Evolutionary conservation across 495 filamentous ascomycete genomes (phyloP), one percentile per base, ranked within the genome.

Genomic region (Halenospora varia): DNA sequence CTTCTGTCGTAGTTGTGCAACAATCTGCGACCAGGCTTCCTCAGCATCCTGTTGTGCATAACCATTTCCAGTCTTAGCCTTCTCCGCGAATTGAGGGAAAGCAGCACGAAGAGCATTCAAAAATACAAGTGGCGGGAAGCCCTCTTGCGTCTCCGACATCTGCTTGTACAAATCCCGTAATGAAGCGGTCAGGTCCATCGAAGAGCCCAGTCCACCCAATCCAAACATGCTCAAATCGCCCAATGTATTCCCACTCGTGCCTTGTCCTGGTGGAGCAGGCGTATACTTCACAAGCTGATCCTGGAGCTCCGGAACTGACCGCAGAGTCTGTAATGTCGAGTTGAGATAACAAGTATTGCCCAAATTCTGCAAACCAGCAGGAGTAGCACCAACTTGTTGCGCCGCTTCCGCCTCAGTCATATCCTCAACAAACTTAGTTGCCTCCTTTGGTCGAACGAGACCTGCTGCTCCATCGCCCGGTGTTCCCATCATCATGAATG

Each of bases 341-440:
- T 98, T 98, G 67, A 97, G 84, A 69, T 98, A 98, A 77, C 94
- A 98, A 1, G 94, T 97, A 68, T 98, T 98, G 22, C 94, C 94
- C 58, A 96, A 76, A 64, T 98, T 98, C 68, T 91, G 82, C 59
- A 98, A 70, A 25, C 94, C 94, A 55, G 94, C 89, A 11, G 94
- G 94, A 48, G 77, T 90, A 44, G 93, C 94, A 42, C 90, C 92
- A 48, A 84, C 87, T 60, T 84, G 79, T 66, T 82, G 85, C 20
- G 94, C 95, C 25, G 84, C 83, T 68, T 98, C 92, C 20, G 92
- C 92, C 66, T 94, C 94, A 3, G 92, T 96, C 94, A 98, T 96
- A 68, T 98, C 94, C 70, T 98, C 94, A 62, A 96, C 69, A 64
- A 98, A 98, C 71, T 86, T 91, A 66, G 91, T 79, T 58, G 79